Evolutionary conservation across 106 monocot genomes (phyloP).

Genomic region (Allium fistulosum): DNA sequence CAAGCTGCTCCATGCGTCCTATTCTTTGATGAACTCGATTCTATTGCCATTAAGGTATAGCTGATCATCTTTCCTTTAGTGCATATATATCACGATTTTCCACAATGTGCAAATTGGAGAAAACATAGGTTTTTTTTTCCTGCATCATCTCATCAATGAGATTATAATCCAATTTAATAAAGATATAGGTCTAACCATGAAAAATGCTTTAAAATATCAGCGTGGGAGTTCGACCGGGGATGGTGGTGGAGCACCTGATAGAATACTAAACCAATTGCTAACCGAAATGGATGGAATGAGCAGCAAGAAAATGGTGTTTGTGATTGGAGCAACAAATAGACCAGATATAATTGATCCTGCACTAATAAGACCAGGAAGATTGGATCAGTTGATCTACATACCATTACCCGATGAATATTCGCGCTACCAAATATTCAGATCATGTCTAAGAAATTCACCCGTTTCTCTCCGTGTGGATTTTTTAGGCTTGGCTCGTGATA

Average conservation of each 20-base stretch:
- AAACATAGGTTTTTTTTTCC: too few relatives aligned
- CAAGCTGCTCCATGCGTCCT: slow-evolving; percentile 81
- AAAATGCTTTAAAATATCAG: slow-evolving; percentile 13
- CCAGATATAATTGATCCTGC: slow-evolving; percentile 91
- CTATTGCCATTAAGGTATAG: slow-evolving; percentile 77
- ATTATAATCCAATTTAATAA: too few relatives aligned
- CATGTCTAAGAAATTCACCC: slow-evolving; percentile 72
- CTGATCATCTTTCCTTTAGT: too few relatives aligned
- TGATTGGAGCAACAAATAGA: slow-evolving; percentile 82
- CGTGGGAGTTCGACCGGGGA: slow-evolving; percentile 80
- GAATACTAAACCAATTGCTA: slow-evolving; percentile 77
- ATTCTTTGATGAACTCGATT: slow-evolving; percentile 89
- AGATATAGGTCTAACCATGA: too few relatives aligned
- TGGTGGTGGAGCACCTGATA: slow-evolving; percentile 80
- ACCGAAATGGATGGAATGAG: slow-evolving; percentile 97
- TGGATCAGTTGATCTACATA: slow-evolving; percentile 87
- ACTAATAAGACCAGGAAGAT: slow-evolving; percentile 67
- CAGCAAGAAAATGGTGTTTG: slow-evolving; percentile 83
- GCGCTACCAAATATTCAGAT: slow-evolving; percentile 62
- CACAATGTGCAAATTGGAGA: too few relatives aligned
- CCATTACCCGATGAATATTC: slow-evolving; percentile 88
- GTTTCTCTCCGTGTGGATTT: slow-evolving; percentile 77
- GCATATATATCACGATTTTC: too few relatives aligned
- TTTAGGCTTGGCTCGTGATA: slow-evolving; percentile 62
- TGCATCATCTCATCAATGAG: too few relatives aligned